phyloP scores from a whole-genome alignment of 148 eudicot genomes.

The Pharnaceum exiguum region DNA sequence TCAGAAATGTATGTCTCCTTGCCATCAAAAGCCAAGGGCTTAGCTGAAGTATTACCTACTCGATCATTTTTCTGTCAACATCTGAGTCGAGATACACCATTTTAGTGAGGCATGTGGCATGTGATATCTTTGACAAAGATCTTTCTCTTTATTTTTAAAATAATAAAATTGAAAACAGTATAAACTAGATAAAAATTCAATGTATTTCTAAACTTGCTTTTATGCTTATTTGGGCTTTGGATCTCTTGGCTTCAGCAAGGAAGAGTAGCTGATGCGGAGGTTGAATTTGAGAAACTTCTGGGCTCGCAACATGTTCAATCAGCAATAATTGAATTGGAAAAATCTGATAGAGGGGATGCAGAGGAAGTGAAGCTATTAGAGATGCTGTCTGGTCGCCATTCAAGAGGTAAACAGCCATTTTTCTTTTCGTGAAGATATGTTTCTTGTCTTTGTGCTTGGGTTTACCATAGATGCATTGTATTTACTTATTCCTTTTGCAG shows the following conservation, averaged over 20 bases:
- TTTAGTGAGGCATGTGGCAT: too few species aligned
- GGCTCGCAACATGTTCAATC: conserved; percentile 66
- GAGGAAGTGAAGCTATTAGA: conserved; percentile 53
- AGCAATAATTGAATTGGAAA: conserved; percentile 75
- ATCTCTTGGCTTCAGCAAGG: conserved; percentile 48
- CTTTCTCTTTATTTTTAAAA: too few species aligned
- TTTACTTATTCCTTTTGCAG: conserved; percentile 89
- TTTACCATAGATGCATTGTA: conserved; percentile 29
- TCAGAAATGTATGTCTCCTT: too few species aligned
- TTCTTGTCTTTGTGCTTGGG: neutral
- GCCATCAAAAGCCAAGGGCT: too few species aligned
- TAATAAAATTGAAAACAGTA: too few species aligned
- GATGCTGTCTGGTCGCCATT: conserved; percentile 75
- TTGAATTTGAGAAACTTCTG: conserved; percentile 68
- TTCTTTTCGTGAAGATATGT: neutral
- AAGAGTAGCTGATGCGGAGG: conserved; percentile 72
- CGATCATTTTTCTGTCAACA: too few species aligned
- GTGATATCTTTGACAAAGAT: too few species aligned
- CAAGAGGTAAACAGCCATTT: conserved; percentile 52
- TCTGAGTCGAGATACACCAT: too few species aligned
- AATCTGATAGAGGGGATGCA: conserved; percentile 65
- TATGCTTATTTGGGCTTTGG: conserved; percentile 18
- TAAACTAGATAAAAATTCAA: too few species aligned
- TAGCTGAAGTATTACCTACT: too few species aligned
- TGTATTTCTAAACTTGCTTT: too few species aligned